Conservation (phyloP, 2,329 filamentous ascomycete species). For the Sporothrix inflata region DNA sequence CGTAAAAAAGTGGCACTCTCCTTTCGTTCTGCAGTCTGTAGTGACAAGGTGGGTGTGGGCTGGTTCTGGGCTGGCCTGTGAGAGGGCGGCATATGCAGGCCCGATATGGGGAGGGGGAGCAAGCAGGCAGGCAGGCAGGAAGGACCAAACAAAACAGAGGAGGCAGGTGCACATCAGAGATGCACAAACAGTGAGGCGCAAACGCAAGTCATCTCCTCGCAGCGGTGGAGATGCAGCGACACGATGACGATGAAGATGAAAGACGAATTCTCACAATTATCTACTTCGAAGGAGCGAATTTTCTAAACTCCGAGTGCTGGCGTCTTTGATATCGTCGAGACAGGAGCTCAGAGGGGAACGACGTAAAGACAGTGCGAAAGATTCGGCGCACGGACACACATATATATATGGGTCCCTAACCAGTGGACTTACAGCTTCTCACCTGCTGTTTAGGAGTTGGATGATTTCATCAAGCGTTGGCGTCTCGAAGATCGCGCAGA, state of each 20-base stretch:
- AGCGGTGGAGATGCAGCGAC: neutral
- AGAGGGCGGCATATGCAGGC: slow-evolving; percentile 1
- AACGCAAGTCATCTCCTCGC: neutral
- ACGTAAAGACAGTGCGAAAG: neutral
- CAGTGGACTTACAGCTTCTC: neutral
- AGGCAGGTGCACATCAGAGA: neutral
- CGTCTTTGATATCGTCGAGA: neutral
- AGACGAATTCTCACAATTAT: neutral
- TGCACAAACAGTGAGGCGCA: neutral
- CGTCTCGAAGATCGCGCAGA: neutral
- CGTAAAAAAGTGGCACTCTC: slow-evolving; percentile 18
- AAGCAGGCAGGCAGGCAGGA: neutral
- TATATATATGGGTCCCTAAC: neutral
- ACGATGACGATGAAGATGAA: neutral
- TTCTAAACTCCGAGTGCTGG: neutral
- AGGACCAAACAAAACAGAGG: neutral
- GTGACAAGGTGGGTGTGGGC: neutral
- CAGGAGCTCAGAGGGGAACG: too few relatives aligned
- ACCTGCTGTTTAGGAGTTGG: neutral
- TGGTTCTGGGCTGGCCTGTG: neutral
- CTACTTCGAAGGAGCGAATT: neutral
- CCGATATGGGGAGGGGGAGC: neutral
- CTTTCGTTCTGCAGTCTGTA: too few relatives aligned
- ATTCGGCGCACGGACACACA: neutral
- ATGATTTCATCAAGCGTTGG: neutral